phyloP scores from a whole-genome alignment of 75 land plant species.

The Isoetes taiwanensis region DNA sequence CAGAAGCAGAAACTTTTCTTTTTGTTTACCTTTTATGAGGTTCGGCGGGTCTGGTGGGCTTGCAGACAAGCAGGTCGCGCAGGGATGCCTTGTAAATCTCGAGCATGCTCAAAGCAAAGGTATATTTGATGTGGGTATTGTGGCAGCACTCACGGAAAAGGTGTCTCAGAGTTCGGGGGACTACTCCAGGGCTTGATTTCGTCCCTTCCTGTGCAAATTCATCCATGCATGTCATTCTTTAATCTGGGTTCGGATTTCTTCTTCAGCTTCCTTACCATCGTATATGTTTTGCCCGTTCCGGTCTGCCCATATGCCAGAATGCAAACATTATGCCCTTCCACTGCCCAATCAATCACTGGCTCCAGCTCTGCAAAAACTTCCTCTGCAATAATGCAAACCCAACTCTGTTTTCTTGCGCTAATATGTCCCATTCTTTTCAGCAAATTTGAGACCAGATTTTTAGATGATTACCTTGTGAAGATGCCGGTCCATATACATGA shows the following conservation, averaged over 20 bases:
- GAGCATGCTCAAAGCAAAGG: conserved; percentile 61
- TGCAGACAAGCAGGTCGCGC: conserved; percentile 51
- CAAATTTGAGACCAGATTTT: background rate
- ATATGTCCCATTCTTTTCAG: too few relatives aligned
- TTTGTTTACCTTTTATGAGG: conserved; percentile 47
- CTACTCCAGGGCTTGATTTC: conserved; percentile 46
- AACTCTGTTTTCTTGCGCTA: too few relatives aligned
- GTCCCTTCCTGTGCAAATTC: conserved; percentile 49
- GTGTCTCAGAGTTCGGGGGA: conserved; percentile 41
- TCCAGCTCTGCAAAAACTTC: conserved; percentile 68
- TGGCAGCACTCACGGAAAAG: conserved; percentile 39
- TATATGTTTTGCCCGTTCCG: conserved; percentile 76
- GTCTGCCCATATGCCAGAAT: conserved; percentile 85
- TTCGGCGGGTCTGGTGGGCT: conserved; percentile 15
- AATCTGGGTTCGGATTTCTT: background rate
- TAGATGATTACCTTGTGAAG: background rate
- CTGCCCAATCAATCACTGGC: conserved; percentile 54
- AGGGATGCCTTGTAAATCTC: conserved; percentile 72
- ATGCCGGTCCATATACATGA: background rate
- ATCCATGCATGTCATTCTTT: background rate
- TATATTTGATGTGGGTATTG: conserved; percentile 1
- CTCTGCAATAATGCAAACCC: conserved; percentile 23
- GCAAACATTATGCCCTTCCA: conserved; percentile 77
- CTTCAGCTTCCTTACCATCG: conserved; percentile 42
- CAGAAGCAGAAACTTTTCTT: too few relatives aligned